Base-by-base conservation (phyloP, 768 basidiomycete genomes). In the Amanita jacksonii region DNA sequence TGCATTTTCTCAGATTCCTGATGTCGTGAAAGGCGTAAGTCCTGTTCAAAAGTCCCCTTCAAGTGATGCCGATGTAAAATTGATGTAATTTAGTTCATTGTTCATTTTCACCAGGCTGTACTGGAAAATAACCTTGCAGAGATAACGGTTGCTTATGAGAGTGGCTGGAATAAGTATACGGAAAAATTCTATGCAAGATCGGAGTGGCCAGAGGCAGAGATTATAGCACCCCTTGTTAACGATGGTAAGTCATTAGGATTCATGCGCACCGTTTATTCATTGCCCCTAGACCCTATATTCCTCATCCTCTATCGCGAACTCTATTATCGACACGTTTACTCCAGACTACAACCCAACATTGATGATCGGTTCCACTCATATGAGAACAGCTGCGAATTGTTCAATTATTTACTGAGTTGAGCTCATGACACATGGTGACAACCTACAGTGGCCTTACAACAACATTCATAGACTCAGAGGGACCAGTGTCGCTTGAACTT, bases 361-460 rank as follows among this genome's bases (percentile, higher is more conserved):
- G 94, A 98, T 59, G 94, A 98, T 62, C 85, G 94, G 34, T 94
- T 97, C 73, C 90, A 96, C 60, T 93, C 92, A 1, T 94, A 93
- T 62, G 89, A 94, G 60, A 94, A 94, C 69, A 90, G 90, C 64
- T 97, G 94, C 75, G 91, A 94, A 61, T 68, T 98, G 52, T 98
- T 97, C 77, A 98, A 97, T 65, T 91, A 92, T 59, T 76, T 99
- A 27, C 79, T 98, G 51, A 97, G 90, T 90, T 54, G 47, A 85
- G 67, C 6, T 4, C 2, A 12, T 22, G 46, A n/a, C n/a, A n/a
- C n/a, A n/a, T n/a, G n/a, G n/a, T n/a, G n/a, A n/a, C n/a, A n/a
- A n/a, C n/a, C n/a, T n/a, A n/a, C n/a, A n/a, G n/a, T n/a, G n/a
- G 27, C 12, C 27, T 28, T 28, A 28, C 12, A 12, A 38, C 35